phyloP scores from a whole-genome alignment of 2,329 filamentous ascomycete species.

The Botrytis cinerea region DNA sequence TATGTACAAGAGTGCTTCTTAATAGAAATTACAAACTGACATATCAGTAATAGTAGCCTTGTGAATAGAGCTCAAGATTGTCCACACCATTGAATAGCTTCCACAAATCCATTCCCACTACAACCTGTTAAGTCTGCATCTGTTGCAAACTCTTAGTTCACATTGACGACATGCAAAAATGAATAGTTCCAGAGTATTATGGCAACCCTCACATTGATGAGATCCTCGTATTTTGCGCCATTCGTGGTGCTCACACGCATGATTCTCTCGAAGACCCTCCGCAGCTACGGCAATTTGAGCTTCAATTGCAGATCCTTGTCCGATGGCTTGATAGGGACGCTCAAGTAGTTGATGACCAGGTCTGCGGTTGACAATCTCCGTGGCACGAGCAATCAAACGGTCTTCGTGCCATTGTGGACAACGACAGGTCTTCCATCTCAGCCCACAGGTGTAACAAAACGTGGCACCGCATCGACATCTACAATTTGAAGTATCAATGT shows the following conservation, averaged over 20 bases:
- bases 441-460: slow-evolving; percentile 55
- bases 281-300: slow-evolving; percentile 30
- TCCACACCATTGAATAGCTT: not conserved
- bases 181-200: slow-evolving; percentile 42
- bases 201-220: slow-evolving; percentile 48
- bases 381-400: slow-evolving; percentile 40
- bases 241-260: slow-evolving; percentile 45
- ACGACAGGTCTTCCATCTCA: slow-evolving; percentile 45
- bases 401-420: slow-evolving; percentile 48
- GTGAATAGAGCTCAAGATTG: not conserved
- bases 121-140: slow-evolving; percentile 49
- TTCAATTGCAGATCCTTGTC: slow-evolving; percentile 42
- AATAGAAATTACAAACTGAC: not conserved
- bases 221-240: slow-evolving; percentile 45
- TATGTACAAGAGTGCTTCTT: not conserved
- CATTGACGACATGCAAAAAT: slow-evolving; percentile 52
- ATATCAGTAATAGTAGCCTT: not conserved
- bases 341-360: slow-evolving; percentile 2
- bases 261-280: slow-evolving; percentile 41
- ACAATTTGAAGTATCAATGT: slow-evolving; percentile 16
- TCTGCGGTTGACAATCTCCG: slow-evolving; percentile 38
- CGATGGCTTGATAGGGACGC: not conserved
- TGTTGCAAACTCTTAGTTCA: slow-evolving; percentile 47
- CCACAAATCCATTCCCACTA: not conserved
- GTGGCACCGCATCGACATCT: slow-evolving; percentile 50